Evolutionary conservation across 345 rosid species (phyloP), one percentile per base, ranked within the genome.

Genomic region (Adansonia digitata): DNA sequence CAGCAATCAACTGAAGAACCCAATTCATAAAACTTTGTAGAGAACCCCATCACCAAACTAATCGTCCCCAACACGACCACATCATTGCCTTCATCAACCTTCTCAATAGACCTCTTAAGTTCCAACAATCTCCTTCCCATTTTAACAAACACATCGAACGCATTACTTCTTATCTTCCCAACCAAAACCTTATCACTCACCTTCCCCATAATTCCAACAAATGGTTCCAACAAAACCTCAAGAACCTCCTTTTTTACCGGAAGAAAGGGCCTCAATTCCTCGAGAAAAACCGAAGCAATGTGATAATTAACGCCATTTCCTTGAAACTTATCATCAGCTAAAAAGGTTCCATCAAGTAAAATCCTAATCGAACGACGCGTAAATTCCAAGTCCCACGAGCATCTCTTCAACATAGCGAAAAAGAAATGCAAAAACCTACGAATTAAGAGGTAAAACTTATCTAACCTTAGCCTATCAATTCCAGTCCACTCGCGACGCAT

Each of bases 401-500:
- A 74, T 39, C 81, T 85, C 85, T 77, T 86, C 77, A 91, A 59
- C 18, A 87, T 62, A 8, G 56, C 64, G 70, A 95, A 90, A 74
- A 84, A 81, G 0, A 71, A 82, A 39, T 77, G 83, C 82, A 93
- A 46, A 46, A 95, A 93, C 73, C 86, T 89, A 42, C 99, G 90
- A 69, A 95, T 90, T 83, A 95, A 77, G 61, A 87, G 89, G 74
- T 93, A 93, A 35, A 93, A 95, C 81, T 95, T 95, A 77, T 95
- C 99, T 67, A 95, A 84, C 82, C 97, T 86, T 71, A 91, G 88
- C 1, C 79, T 39, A 71, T 95, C 99, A 67, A 95, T 91, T 34
- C 99, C 95, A 2, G 87, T 75, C 99, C 99, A 95, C 87, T 95
- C 97, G 13, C 97, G 92, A 46, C 99, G 96, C 92, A 95, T 88